phyloP scores from a whole-genome alignment of 768 basidiomycete genomes.

The Gelatoporia subvermispora region DNA sequence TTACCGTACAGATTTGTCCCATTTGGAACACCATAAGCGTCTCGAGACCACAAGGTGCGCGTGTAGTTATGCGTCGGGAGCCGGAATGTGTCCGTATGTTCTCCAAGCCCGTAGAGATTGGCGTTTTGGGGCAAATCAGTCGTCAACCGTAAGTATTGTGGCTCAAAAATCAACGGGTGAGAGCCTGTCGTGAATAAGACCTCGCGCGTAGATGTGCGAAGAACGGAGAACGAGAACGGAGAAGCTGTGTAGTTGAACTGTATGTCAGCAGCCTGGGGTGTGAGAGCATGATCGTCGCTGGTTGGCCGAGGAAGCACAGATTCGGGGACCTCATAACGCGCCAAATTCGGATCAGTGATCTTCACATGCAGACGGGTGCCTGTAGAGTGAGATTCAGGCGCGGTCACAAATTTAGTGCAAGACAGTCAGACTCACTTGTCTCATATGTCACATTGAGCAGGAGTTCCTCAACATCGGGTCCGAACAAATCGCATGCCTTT shows the following conservation, averaged over 20 bases:
- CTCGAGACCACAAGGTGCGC: conserved; percentile 61
- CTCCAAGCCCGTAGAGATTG: conserved; percentile 79
- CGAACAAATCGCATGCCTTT: conserved; percentile 54
- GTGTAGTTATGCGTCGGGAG: conserved; percentile 39
- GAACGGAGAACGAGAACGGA: conserved; percentile 60
- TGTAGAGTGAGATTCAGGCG: conserved; percentile 16
- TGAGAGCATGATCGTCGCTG: conserved; percentile 18
- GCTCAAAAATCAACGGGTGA: conserved; percentile 66
- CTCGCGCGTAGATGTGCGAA: conserved; percentile 43
- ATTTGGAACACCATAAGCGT: conserved; percentile 52
- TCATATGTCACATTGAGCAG: conserved; percentile 53
- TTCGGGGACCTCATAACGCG: conserved; percentile 62
- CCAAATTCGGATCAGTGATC: conserved; percentile 44
- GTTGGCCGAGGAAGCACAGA: conserved; percentile 54
- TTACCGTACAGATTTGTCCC: conserved; percentile 68
- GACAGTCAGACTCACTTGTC: conserved; percentile 35
- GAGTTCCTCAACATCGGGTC: conserved; percentile 45
- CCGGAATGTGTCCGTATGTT: conserved; percentile 63
- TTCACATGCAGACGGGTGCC: conserved; percentile 60
- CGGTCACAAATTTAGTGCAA: neutral
- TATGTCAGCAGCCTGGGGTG: conserved; percentile 36
- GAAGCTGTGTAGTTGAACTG: conserved; percentile 54
- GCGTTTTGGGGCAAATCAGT: conserved; percentile 53
- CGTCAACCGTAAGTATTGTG: conserved; percentile 72
- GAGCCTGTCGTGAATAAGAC: conserved; percentile 57